Evolutionary conservation across 768 basidiomycete genomes (phyloP).

Genomic region (Panus rudis): DNA sequence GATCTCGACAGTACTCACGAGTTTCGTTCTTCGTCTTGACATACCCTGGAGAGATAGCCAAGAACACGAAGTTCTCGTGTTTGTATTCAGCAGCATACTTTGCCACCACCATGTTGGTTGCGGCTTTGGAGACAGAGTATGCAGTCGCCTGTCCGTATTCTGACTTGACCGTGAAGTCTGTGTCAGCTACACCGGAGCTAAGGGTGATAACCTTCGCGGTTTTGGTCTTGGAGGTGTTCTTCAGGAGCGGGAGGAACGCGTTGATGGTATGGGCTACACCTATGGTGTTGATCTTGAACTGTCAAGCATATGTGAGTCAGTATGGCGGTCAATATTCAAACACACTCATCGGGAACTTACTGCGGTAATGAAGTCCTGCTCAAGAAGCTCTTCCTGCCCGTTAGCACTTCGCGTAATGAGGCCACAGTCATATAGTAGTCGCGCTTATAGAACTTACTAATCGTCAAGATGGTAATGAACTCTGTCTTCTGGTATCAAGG

Average conservation of each 20-base stretch:
- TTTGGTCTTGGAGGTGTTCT: constrained; percentile 13
- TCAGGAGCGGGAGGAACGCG: constrained; percentile 33
- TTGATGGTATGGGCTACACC: constrained; percentile 30
- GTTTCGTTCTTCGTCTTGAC: constrained; percentile 24
- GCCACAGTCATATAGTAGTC: background rate
- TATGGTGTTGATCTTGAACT: constrained; percentile 29
- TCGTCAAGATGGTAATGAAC: constrained; percentile 9
- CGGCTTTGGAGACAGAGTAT: constrained; percentile 33
- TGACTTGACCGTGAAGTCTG: constrained; percentile 16
- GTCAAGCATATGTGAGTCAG: background rate
- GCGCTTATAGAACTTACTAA: constrained; percentile 17
- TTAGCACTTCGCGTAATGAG: constrained; percentile 11
- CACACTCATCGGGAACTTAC: constrained; percentile 6
- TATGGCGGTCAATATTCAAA: background rate
- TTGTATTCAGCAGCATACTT: constrained; percentile 29
- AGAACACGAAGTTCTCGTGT: constrained; percentile 29
- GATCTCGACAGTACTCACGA: constrained; percentile 9
- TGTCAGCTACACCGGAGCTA: constrained; percentile 24
- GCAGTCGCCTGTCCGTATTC: constrained; percentile 9
- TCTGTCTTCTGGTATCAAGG: constrained; percentile 9
- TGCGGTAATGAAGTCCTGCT: constrained; percentile 15
- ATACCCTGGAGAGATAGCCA: constrained; percentile 31
- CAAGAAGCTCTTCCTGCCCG: constrained; percentile 13
- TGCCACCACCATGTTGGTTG: constrained; percentile 28
- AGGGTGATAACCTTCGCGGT: constrained; percentile 27